Conservation (phyloP, 2,329 filamentous ascomycete genomes). For the Teratosphaeria gauchensis region DNA sequence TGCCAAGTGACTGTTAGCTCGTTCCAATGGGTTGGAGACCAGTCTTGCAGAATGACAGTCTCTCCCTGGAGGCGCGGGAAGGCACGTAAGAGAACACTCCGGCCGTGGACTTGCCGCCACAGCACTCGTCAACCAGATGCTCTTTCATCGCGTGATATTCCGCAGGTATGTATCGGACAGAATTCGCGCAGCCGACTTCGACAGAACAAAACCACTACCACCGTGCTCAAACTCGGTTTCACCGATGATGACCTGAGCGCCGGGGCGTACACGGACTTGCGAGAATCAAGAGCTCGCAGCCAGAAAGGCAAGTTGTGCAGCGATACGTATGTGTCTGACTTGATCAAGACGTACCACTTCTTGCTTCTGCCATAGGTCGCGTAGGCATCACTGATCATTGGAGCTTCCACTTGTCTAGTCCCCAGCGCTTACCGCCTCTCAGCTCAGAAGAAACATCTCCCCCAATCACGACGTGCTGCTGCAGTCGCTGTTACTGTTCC, state of each 20-base stretch:
- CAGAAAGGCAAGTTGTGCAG: conserved; percentile 44
- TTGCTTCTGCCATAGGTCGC: conserved; percentile 22
- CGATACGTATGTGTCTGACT: conserved; percentile 49
- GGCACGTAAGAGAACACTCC: conserved; percentile 37
- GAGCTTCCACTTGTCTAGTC: conserved; percentile 43
- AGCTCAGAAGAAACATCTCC: conserved; percentile 1
- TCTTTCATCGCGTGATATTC: conserved; percentile 31
- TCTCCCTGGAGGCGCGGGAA: conserved; percentile 38
- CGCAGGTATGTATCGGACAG: conserved; percentile 24
- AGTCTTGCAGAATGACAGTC: conserved; percentile 31
- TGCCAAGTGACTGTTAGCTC: conserved; percentile 30
- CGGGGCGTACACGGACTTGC: conserved; percentile 43
- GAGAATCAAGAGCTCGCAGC: conserved; percentile 42
- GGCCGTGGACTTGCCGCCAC: conserved; percentile 46
- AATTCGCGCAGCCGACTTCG: conserved; percentile 28
- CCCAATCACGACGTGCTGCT: conserved; percentile 1
- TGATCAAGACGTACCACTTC: conserved; percentile 51
- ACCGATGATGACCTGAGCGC: conserved; percentile 35
- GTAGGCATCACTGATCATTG: conserved; percentile 33
- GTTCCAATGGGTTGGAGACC: conserved; percentile 34
- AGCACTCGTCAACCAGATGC: conserved; percentile 39
- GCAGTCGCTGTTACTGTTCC: conserved; percentile 1
- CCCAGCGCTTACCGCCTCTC: conserved; percentile 17
- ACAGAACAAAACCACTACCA: conserved; percentile 36
- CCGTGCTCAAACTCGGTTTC: conserved; percentile 32